A percentile compares a stretch with the other conserved stretches of the same genome.
These are phyloP conservation scores for Botryosphaeria dothidea DNA, from an alignment of 2,329 filamentous ascomycete genomes.

Conservation along the genomic window DNA sequence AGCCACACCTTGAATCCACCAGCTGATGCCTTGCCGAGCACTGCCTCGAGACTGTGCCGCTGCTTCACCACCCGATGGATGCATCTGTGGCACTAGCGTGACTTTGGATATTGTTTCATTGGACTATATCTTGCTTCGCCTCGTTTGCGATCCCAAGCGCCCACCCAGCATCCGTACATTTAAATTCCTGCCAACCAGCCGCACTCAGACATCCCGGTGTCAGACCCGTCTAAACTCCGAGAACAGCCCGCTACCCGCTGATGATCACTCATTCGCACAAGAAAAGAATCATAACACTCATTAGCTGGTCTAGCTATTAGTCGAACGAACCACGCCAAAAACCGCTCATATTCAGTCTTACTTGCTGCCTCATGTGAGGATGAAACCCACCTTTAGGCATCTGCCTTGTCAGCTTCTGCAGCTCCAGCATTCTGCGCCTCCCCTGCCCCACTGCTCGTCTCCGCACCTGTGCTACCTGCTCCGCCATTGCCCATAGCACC, in stretches of 20 bases:
- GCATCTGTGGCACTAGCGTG: neutral
- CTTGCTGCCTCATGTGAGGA: neutral
- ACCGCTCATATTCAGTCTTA: neutral
- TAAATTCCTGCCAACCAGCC: slow-evolving; percentile 15
- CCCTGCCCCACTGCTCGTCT: slow-evolving; percentile 7
- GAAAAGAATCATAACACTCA: neutral
- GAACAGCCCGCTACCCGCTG: neutral
- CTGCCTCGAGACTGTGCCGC: neutral
- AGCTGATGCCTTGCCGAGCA: neutral
- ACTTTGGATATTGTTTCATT: neutral
- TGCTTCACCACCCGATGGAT: neutral
- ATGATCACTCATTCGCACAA: neutral
- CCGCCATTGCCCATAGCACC: slow-evolving; percentile 1
- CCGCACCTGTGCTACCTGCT: slow-evolving; percentile 3
- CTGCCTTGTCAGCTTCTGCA: slow-evolving; percentile 7
- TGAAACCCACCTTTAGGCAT: neutral
- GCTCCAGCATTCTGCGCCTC: neutral
- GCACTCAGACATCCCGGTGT: neutral
- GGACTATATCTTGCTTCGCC: slow-evolving; percentile 2
- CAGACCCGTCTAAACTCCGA: neutral
- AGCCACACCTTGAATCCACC: neutral
- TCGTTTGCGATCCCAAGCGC: neutral
- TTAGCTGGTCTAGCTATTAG: neutral
- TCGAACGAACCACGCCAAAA: neutral
- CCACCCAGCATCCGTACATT: neutral